phyloP scores from a whole-genome alignment of 176 grass and related monocot species.

The Hordeum vulgare region DNA sequence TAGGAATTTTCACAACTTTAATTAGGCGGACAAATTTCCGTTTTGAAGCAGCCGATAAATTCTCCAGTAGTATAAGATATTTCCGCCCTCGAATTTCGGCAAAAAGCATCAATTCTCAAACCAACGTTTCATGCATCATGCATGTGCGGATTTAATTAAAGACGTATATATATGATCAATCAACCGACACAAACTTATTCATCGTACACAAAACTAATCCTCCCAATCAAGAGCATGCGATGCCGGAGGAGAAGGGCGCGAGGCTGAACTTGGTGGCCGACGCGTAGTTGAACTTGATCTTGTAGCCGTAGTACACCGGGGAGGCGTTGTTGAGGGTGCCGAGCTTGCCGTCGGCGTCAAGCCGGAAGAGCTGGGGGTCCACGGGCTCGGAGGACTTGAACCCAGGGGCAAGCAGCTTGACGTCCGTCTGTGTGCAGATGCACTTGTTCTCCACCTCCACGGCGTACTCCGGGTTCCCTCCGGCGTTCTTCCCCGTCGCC shows the following conservation, averaged over 20 bases:
- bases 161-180: too few species aligned
- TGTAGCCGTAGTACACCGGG: background rate
- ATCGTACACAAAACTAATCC: background rate
- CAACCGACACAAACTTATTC: background rate
- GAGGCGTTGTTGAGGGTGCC: background rate
- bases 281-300: background rate
- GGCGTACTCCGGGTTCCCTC: background rate
- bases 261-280: background rate
- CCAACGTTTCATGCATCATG: too few species aligned
- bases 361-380: background rate
- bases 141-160: too few species aligned
- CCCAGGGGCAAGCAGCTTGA: background rate
- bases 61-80: too few species aligned
- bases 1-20: too few species aligned
- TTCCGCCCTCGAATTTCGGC: too few species aligned
- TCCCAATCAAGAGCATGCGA: background rate
- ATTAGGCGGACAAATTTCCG: too few species aligned
- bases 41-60: too few species aligned
- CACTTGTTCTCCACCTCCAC: background rate
- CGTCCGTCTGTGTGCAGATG: background rate
- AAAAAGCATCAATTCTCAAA: too few species aligned
- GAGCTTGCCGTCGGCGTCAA: background rate
- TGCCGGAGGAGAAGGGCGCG: background rate
- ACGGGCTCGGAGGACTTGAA: background rate
- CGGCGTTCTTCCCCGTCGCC: background rate